Conservation (phyloP, 306 rosid genomes). For the Gillenia trifoliata region DNA sequence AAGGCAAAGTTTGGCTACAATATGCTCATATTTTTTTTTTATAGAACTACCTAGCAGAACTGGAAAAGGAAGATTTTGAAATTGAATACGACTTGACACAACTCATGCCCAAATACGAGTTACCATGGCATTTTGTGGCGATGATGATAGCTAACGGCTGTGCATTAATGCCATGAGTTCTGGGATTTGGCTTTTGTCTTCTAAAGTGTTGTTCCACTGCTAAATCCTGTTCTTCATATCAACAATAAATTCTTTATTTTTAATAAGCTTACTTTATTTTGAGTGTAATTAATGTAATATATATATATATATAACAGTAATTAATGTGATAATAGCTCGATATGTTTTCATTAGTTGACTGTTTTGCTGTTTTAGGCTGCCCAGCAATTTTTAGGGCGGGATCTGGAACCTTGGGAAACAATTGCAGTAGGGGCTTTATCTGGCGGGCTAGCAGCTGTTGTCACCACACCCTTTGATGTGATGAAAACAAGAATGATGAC, state of each 20-base stretch:
- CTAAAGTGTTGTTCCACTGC: neutral
- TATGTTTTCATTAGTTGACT: neutral
- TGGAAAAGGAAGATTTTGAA: neutral
- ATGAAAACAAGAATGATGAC: conserved; percentile 99
- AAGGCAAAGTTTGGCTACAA: neutral
- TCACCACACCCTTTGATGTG: conserved; percentile 93
- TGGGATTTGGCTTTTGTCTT: neutral
- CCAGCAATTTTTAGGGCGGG: conserved; percentile 66
- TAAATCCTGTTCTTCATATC: neutral
- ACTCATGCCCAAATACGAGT: neutral
- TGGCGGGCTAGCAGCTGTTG: conserved; percentile 94
- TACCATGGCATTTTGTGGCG: neutral
- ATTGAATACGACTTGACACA: neutral
- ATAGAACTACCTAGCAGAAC: neutral
- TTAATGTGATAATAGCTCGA: neutral
- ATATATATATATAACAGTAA: too few species aligned
- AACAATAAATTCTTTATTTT: neutral
- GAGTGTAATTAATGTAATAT: neutral
- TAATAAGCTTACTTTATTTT: neutral
- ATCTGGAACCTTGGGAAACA: conserved; percentile 94
- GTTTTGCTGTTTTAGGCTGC: conserved; percentile 48
- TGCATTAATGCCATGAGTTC: neutral
- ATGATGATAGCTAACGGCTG: neutral
- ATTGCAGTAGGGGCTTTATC: conserved; percentile 93
- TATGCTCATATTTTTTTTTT: neutral